These are phyloP conservation scores for Lunasporangiospora selenospora DNA, from an alignment of 192 early-diverging fungal genomes.

Conservation along the genomic window DNA sequence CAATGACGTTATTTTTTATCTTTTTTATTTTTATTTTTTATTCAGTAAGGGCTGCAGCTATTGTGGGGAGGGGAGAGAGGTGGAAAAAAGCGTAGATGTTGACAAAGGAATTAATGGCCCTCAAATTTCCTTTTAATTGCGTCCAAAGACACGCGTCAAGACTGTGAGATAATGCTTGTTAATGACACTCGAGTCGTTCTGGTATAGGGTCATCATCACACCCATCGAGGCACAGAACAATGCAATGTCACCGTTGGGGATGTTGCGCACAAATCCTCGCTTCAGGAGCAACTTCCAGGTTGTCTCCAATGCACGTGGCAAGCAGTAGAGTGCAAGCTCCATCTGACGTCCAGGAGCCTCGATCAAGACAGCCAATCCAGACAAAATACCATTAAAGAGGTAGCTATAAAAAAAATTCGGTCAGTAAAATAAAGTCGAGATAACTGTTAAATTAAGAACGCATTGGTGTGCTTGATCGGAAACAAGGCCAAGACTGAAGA, in stretches of 20 bases:
- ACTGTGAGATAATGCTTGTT: constrained; percentile 77
- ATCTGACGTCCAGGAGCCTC: constrained; percentile 68
- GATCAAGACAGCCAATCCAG: constrained; percentile 64
- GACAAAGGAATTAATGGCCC: no score
- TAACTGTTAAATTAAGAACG: no score
- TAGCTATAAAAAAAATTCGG: constrained; percentile 15
- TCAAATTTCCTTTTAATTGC: constrained; percentile 73
- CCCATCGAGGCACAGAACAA: constrained; percentile 79
- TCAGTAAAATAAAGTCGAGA: no score
- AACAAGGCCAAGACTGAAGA: no score
- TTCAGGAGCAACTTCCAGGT: constrained; percentile 67
- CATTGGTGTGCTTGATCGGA: no score
- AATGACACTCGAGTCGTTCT: constrained; percentile 77
- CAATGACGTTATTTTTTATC: no score
- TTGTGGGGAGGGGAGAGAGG: no score
- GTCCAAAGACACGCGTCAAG: constrained; percentile 82
- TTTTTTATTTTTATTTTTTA: no score
- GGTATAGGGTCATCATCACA: constrained; percentile 82
- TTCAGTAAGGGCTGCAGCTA: no score
- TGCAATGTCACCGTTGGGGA: constrained; percentile 73
- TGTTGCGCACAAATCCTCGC: constrained; percentile 62
- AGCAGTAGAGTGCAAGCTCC: constrained; percentile 86
- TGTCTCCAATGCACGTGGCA: constrained; percentile 79
- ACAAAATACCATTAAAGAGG: constrained; percentile 56
- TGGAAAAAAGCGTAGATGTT: no score